Evolutionary conservation across 23 red algal species (phyloP).

Genomic region (Gracilaria domingensis): DNA sequence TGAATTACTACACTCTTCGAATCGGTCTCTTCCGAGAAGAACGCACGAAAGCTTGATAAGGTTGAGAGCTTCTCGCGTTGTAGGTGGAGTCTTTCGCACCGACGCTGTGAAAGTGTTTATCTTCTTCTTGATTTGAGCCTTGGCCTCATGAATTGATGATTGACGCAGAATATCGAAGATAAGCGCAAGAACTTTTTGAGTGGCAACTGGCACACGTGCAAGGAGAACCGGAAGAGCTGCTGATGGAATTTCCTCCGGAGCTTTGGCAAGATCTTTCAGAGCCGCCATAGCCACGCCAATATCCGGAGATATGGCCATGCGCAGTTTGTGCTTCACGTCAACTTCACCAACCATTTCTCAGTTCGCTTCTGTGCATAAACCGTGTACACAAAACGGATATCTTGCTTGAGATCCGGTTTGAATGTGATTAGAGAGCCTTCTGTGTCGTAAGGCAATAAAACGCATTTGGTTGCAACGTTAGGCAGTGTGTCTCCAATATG

Average conservation of each 20-base stretch:
- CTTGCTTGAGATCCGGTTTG: neutral
- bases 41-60: neutral
- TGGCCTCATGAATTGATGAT: neutral
- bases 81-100: neutral
- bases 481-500: neutral
- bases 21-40: neutral
- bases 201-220: neutral
- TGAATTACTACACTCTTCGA: neutral
- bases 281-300: neutral
- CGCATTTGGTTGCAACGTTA: neutral
- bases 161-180: constrained; percentile 19
- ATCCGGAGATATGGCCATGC: neutral
- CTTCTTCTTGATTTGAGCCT: constrained; percentile 13
- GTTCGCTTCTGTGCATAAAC: neutral
- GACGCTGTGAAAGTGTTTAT: neutral
- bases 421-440: neutral
- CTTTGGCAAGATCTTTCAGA: neutral
- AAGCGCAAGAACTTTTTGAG: neutral
- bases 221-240: neutral
- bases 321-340: constrained; percentile 3
- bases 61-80: constrained; percentile 2
- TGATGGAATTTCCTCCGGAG: neutral
- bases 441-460: neutral
- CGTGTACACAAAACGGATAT: neutral
- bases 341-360: neutral